phyloP scores from a whole-genome alignment of 495 filamentous ascomycete species.

The Trichoderma reesei region DNA sequence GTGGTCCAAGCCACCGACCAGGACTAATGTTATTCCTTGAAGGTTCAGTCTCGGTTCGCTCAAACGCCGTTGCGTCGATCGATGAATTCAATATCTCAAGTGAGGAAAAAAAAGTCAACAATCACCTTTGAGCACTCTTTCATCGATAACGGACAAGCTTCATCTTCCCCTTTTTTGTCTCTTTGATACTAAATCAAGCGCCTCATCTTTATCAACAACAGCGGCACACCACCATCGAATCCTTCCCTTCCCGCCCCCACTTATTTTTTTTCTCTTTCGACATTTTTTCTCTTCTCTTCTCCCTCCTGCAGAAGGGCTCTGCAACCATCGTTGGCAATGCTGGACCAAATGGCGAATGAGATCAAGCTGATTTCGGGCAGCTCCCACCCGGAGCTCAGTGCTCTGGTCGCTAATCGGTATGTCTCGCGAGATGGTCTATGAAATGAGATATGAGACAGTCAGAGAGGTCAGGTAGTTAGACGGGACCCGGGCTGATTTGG shows the following conservation, averaged over 20 bases:
- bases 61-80: too few relatives aligned
- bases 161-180: too few relatives aligned
- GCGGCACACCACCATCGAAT: too few relatives aligned
- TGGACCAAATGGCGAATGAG: constrained; percentile 60
- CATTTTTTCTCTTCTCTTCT: background rate
- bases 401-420: constrained; percentile 85
- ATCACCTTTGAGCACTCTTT: too few relatives aligned
- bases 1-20: too few relatives aligned
- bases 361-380: constrained; percentile 95
- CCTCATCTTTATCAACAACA: too few relatives aligned
- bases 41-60: too few relatives aligned
- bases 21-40: too few relatives aligned
- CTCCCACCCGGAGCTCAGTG: constrained; percentile 85
- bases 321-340: constrained; percentile 18
- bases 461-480: constrained; percentile 11
- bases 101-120: too few relatives aligned
- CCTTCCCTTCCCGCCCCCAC: background rate
- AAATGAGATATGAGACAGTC: constrained; percentile 9
- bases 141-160: too few relatives aligned
- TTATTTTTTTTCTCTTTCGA: background rate
- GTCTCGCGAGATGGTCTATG: constrained; percentile 9
- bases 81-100: too few relatives aligned
- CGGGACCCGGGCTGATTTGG: constrained; percentile 15
- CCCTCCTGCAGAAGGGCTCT: background rate
- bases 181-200: too few relatives aligned